Conservation (phyloP, 257 asterid species). For the Perilla frutescens region DNA sequence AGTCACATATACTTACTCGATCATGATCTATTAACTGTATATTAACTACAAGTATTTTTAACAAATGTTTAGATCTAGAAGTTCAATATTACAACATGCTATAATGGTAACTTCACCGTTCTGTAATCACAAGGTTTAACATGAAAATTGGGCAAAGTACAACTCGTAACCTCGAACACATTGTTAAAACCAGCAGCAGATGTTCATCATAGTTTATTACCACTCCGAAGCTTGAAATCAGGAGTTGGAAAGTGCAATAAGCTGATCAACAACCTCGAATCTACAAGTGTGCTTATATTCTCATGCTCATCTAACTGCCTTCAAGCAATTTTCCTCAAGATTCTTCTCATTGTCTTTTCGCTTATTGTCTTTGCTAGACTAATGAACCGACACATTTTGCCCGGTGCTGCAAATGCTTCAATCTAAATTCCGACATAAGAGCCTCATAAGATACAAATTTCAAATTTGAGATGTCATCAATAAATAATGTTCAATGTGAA, state of each 20-base stretch:
- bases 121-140: neutral
- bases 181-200: neutral
- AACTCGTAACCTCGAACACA: neutral
- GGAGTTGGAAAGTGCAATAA: conserved; percentile 74
- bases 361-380: conserved; percentile 98
- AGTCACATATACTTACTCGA: no score
- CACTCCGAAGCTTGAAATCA: no score
- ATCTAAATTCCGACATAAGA: conserved; percentile 70
- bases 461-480: conserved; percentile 11
- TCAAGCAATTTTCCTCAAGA: conserved; percentile 90
- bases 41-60: neutral
- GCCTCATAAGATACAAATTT: conserved; percentile 18
- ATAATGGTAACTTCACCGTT: neutral
- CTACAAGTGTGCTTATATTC: conserved; percentile 93
- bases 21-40: no score
- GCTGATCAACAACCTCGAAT: conserved; percentile 92
- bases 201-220: neutral
- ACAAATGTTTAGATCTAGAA: conserved; percentile 14
- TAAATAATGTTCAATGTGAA: no score
- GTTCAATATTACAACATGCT: conserved; percentile 3
- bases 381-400: conserved; percentile 93
- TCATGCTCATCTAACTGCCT: conserved; percentile 93
- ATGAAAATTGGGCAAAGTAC: neutral
- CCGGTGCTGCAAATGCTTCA: conserved; percentile 98
- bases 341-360: conserved; percentile 97